phyloP scores from a whole-genome alignment of 2,329 filamentous ascomycete genomes.

The Fusarium sp. region DNA sequence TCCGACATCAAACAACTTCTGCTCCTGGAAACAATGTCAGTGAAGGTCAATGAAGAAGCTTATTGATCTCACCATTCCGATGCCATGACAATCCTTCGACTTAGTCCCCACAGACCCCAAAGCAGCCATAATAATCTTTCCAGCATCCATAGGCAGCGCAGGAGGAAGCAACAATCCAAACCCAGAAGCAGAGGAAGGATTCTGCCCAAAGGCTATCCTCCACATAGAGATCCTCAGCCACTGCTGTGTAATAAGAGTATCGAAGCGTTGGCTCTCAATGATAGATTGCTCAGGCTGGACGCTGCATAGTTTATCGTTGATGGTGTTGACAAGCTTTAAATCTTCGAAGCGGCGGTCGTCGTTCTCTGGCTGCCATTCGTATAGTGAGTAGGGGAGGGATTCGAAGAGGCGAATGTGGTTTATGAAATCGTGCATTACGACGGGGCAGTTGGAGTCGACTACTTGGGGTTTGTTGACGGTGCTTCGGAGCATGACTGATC shows the following conservation, averaged over 20 bases:
- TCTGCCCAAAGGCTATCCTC: conserved; percentile 46
- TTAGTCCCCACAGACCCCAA: conserved; percentile 42
- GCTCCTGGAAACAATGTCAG: conserved; percentile 35
- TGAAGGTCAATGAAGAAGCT: accelerated
- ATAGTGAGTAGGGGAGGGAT: conserved; percentile 44
- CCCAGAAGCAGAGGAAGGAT: conserved; percentile 36
- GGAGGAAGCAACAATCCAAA: conserved; percentile 36
- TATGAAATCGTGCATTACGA: conserved; percentile 51
- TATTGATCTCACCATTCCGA: conserved; percentile 43
- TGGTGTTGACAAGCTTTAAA: conserved; percentile 39
- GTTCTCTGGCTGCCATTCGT: conserved; percentile 47
- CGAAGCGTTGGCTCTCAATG: conserved; percentile 49
- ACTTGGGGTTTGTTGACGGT: conserved; percentile 48
- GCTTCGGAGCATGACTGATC: conserved; percentile 47
- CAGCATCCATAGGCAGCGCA: conserved; percentile 47
- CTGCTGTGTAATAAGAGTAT: conserved; percentile 50
- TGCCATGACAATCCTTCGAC: conserved; percentile 50
- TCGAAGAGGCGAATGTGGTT: conserved; percentile 50
- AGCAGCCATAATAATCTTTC: conserved; percentile 45
- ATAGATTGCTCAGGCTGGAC: conserved; percentile 46
- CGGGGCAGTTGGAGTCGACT: conserved; percentile 48
- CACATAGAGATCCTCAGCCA: conserved; percentile 50
- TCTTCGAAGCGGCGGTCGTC: conserved; percentile 36
- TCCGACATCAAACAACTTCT: conserved; percentile 50
- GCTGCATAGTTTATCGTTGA: conserved; percentile 45